Evolutionary conservation across 2,329 filamentous ascomycete genomes (phyloP).

Genomic region (Allantophomopsis lycopodina): DNA sequence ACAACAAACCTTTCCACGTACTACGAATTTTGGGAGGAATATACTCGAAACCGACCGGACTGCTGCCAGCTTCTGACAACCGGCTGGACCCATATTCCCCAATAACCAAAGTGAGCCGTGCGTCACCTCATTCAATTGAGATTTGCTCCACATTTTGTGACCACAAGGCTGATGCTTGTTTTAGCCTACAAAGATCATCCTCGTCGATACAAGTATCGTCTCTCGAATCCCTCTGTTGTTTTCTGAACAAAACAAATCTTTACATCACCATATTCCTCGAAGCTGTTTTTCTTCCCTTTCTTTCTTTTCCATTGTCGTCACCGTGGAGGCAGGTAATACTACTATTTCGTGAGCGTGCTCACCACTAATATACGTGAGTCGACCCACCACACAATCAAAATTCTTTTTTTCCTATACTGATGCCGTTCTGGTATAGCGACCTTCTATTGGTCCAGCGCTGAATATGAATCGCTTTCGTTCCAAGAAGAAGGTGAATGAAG

Average conservation of each 20-base stretch:
- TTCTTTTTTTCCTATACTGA: background rate
- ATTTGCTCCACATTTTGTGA: conserved; percentile 2
- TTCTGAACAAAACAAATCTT: too few relatives aligned
- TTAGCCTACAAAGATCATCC: conserved; percentile 4
- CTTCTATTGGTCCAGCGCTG: conserved; percentile 3
- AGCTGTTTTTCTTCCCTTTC: conserved; percentile 1
- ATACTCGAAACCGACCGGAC: too few relatives aligned
- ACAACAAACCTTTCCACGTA: too few relatives aligned
- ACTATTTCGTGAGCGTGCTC: conserved; percentile 10
- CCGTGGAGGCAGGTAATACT: background rate
- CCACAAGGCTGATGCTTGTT: conserved; percentile 13
- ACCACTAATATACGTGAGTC: conserved; percentile 6
- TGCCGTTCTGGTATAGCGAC: conserved; percentile 1
- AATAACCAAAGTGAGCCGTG: background rate
- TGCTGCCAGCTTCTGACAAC: conserved; percentile 1
- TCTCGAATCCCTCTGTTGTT: too few relatives aligned
- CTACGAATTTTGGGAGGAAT: too few relatives aligned
- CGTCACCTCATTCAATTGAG: too few relatives aligned
- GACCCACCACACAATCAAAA: background rate
- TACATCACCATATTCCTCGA: too few relatives aligned
- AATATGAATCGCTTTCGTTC: conserved; percentile 67
- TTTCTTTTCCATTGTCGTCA: conserved; percentile 4
- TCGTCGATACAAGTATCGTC: conserved; percentile 1
- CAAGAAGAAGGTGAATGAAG: conserved; percentile 57
- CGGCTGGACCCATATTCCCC: conserved; percentile 3